A percentile compares a stretch with the other conserved stretches of the same genome.
phyloP scores from a whole-genome alignment of 78 protist species.

The Pigoraptor vietnamica region DNA sequence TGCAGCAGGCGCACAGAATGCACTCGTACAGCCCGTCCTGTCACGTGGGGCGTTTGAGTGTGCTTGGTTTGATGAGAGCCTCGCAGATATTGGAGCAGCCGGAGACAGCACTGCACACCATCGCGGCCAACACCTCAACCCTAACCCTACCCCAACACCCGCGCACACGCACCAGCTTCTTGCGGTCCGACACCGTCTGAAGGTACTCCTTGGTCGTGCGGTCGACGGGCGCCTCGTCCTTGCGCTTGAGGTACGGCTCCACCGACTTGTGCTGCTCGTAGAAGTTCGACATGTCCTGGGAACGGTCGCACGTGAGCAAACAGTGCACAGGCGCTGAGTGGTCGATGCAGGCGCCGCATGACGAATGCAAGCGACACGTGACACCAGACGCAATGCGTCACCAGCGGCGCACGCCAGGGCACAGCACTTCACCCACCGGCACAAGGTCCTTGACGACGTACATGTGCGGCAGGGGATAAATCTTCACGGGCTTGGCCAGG shows the following conservation, averaged over 20 bases:
- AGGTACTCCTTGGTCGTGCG: not conserved
- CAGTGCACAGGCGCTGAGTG: not conserved
- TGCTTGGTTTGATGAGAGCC: too few relatives aligned
- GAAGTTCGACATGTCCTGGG: slow-evolving; percentile 78
- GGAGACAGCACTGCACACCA: too few relatives aligned
- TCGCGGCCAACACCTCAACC: too few relatives aligned
- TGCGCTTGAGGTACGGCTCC: slow-evolving; percentile 74
- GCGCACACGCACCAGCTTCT: slow-evolving; percentile 36
- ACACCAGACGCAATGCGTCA: too few relatives aligned
- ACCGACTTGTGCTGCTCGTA: slow-evolving; percentile 70
- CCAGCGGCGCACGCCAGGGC: too few relatives aligned
- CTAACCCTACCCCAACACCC: not conserved
- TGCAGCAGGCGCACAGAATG: slow-evolving; percentile 89
- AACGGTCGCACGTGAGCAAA: not conserved
- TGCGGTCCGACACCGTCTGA: slow-evolving; percentile 65
- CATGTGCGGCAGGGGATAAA: slow-evolving; percentile 89
- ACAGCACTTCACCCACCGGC: not conserved
- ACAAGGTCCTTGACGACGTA: slow-evolving; percentile 76
- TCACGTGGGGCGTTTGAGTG: not conserved
- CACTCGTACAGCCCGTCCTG: slow-evolving; percentile 90
- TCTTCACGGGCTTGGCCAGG: slow-evolving; percentile 19
- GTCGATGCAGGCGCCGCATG: not conserved
- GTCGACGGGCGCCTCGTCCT: not conserved
- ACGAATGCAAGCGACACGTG: not conserved
- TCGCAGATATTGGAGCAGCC: too few relatives aligned